Conservation (phyloP, 1,284 basidiomycete species). For the Lentinus polychrous region DNA sequence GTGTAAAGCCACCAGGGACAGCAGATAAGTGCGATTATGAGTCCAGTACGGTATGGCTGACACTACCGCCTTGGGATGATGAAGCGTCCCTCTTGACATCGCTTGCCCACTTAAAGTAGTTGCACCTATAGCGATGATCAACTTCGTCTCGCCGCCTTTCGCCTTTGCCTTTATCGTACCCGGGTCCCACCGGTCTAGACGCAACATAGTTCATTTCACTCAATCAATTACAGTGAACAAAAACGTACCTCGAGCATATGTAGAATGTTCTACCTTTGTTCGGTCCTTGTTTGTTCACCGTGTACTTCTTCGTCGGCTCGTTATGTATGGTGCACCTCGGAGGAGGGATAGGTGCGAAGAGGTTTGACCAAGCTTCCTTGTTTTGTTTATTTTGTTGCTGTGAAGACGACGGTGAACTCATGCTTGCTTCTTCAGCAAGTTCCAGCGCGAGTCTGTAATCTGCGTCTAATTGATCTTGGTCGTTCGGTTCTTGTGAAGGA, state of each 20-base stretch:
- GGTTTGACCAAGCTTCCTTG: constrained; percentile 58
- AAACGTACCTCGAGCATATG: too few species aligned
- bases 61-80: too few species aligned
- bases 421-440: constrained; percentile 32
- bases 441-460: constrained; percentile 46
- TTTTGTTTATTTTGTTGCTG: too few species aligned
- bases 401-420: too few species aligned
- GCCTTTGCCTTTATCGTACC: constrained; percentile 81
- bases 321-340: constrained; percentile 75
- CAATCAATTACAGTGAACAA: too few species aligned
- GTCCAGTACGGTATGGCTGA: too few species aligned
- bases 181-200: constrained; percentile 81
- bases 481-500: not conserved
- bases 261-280: constrained; percentile 92
- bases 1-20: too few species aligned
- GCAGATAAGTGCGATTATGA: too few species aligned
- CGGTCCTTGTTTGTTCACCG: constrained; percentile 85
- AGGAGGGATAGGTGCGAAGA: constrained; percentile 70
- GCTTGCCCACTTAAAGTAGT: constrained; percentile 83
- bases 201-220: too few species aligned
- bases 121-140: constrained; percentile 73
- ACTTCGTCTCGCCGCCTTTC: constrained; percentile 82
- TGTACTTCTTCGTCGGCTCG: constrained; percentile 75
- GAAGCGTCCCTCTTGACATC: constrained; percentile 38
- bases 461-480: constrained; percentile 28